These are phyloP conservation scores for Ophioceras dolichostomum DNA, from an alignment of 2,329 filamentous ascomycete genomes.

Conservation along the genomic window DNA sequence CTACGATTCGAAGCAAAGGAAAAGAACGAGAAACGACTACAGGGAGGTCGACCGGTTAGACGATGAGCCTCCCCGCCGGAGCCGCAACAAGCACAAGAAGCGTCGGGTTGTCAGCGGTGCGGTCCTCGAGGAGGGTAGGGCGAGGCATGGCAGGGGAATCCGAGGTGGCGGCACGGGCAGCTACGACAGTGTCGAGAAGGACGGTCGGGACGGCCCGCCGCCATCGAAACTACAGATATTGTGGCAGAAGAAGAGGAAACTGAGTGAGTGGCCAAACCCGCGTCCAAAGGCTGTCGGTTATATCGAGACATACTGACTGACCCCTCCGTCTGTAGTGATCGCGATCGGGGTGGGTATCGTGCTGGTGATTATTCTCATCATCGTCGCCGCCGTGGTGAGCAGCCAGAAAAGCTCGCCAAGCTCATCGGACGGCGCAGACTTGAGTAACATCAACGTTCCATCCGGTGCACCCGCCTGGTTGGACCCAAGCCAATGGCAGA, in stretches of 20 bases:
- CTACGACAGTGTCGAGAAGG: conserved; percentile 36
- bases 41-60: conserved; percentile 5
- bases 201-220: no score
- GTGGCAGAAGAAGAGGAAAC: conserved; percentile 41
- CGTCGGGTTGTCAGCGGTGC: conserved; percentile 58
- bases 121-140: conserved; percentile 54
- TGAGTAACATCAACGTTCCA: no score
- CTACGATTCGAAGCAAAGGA: conserved; percentile 1
- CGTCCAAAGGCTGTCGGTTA: no score
- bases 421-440: conserved; percentile 29
- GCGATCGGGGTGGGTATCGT: conserved; percentile 37
- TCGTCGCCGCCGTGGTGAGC: conserved; percentile 52
- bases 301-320: conserved; percentile 7
- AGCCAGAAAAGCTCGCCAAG: conserved; percentile 32
- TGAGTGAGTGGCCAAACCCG: conserved; percentile 46
- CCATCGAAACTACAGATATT: conserved; percentile 23
- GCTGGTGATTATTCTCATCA: conserved; percentile 53
- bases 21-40: conserved; percentile 3
- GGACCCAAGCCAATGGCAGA: conserved; percentile 86
- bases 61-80: conserved; percentile 3
- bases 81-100: conserved; percentile 27
- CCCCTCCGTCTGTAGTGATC: conserved; percentile 31
- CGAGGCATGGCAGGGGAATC: conserved; percentile 18
- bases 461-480: conserved; percentile 58
- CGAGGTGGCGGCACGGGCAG: conserved; percentile 31